Percentiles rank a stretch among this genome's conserved stretches.
Conservation (phyloP, 2,329 filamentous ascomycete species). For the Xylariaceae sp. region DNA sequence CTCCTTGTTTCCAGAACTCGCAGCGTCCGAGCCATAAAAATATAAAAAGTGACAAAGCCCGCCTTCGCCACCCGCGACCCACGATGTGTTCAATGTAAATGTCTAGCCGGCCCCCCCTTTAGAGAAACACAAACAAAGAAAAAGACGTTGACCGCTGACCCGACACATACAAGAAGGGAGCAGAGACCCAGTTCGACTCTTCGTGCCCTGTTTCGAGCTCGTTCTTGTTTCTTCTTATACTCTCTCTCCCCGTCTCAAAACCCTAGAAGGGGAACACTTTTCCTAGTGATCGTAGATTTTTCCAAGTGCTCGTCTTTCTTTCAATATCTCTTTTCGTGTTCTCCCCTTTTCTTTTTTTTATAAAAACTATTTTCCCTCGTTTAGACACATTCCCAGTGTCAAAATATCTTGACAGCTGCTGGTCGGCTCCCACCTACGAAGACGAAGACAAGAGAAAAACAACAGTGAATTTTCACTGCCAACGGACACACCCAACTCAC, state of each 20-base stretch:
- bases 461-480: neutral
- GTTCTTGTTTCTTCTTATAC: slow-evolving; percentile 12
- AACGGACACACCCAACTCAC: neutral
- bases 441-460: slow-evolving; percentile 19
- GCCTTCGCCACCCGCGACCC: slow-evolving; percentile 6
- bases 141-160: slow-evolving; percentile 9
- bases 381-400: neutral
- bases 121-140: slow-evolving; percentile 25
- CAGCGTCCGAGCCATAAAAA: slow-evolving; percentile 12
- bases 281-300: slow-evolving; percentile 23
- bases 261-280: slow-evolving; percentile 23
- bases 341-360: slow-evolving; percentile 5
- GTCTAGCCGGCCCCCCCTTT: slow-evolving; percentile 16
- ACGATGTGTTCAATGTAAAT: neutral
- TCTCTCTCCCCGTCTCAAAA: slow-evolving; percentile 13
- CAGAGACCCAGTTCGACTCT: slow-evolving; percentile 18
- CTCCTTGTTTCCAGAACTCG: too few species aligned
- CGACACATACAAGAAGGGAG: slow-evolving; percentile 30
- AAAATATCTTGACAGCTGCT: slow-evolving; percentile 24
- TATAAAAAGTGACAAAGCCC: slow-evolving; percentile 15
- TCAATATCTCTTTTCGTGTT: slow-evolving; percentile 5
- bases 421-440: slow-evolving; percentile 28
- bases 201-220: slow-evolving; percentile 8
- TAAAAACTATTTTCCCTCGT: slow-evolving; percentile 12
- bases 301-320: slow-evolving; percentile 23